These are phyloP conservation scores for Houttuynia cordata DNA, from an alignment of 164 flowering plant genomes.

Conservation along the genomic window DNA sequence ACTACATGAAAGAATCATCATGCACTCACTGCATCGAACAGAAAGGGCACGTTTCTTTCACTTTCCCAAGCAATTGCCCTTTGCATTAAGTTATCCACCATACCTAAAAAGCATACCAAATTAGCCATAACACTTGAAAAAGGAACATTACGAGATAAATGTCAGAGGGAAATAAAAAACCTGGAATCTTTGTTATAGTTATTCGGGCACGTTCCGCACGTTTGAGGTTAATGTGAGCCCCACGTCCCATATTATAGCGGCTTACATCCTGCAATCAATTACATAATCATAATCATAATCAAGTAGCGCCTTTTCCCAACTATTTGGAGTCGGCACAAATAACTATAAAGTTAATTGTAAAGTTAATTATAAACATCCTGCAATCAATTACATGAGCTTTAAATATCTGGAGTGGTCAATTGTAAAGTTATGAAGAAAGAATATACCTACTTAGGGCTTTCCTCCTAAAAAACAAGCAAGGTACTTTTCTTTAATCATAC, in stretches of 20 bases:
- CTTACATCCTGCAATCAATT: conserved; percentile 76
- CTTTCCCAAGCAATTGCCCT: conserved; percentile 76
- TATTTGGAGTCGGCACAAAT: too few relatives aligned
- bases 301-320: too few relatives aligned
- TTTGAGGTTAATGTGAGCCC: conserved; percentile 74
- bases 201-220: conserved; percentile 87
- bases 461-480: too few relatives aligned
- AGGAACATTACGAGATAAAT: too few relatives aligned
- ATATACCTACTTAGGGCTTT: too few relatives aligned
- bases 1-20: not conserved
- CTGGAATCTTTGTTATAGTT: conserved; percentile 75
- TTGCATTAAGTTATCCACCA: conserved; percentile 64
- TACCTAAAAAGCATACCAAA: conserved; percentile 34
- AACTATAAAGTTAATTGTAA: too few relatives aligned
- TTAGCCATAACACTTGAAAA: conserved; percentile 7
- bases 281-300: too few relatives aligned
- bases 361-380: too few relatives aligned
- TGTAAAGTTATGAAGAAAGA: too few relatives aligned
- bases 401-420: too few relatives aligned
- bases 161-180: conserved; percentile 18
- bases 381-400: not conserved
- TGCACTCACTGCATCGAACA: conserved; percentile 75
- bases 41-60: conserved; percentile 44
- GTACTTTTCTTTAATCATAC: not conserved
- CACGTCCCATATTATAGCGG: conserved; percentile 80